phyloP scores from a whole-genome alignment of 192 early-diverging fungal genomes.

The Pilaira anomala region DNA sequence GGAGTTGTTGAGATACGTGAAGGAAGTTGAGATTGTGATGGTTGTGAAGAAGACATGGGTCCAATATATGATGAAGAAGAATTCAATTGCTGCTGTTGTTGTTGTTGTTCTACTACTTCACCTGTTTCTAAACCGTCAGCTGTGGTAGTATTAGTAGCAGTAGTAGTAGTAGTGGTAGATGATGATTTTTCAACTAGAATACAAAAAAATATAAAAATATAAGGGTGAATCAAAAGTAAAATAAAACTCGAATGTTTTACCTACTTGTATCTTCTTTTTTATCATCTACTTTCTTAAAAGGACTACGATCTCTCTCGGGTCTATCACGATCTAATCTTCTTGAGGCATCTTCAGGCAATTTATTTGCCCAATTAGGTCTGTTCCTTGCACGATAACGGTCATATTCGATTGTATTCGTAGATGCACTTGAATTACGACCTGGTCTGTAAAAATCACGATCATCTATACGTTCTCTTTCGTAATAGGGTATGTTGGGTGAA shows the following conservation, averaged over 20 bases:
- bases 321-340: slow-evolving; percentile 12
- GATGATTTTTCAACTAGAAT: not conserved
- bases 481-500: slow-evolving; percentile 13
- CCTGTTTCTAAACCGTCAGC: not conserved
- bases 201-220: too few species aligned
- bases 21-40: not conserved
- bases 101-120: not conserved
- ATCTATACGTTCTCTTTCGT: slow-evolving; percentile 26
- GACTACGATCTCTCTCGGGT: slow-evolving; percentile 6
- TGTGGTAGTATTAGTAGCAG: not conserved
- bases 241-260: too few species aligned
- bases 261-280: not conserved
- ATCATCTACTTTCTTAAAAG: not conserved
- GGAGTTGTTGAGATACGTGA: not conserved
- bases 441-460: slow-evolving; percentile 37
- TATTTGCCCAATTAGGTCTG: slow-evolving; percentile 11
- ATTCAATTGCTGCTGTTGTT: too few species aligned
- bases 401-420: slow-evolving; percentile 10
- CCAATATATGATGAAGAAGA: too few species aligned
- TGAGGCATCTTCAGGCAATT: not conserved
- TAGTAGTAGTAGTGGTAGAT: too few species aligned
- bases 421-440: slow-evolving; percentile 1
- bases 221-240: too few species aligned
- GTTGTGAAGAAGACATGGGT: not conserved
- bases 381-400: slow-evolving; percentile 26